Evolutionary conservation across 2,329 filamentous ascomycete species (phyloP), one percentile per base, ranked within the genome.

Genomic region (Aspergillus hortae): DNA sequence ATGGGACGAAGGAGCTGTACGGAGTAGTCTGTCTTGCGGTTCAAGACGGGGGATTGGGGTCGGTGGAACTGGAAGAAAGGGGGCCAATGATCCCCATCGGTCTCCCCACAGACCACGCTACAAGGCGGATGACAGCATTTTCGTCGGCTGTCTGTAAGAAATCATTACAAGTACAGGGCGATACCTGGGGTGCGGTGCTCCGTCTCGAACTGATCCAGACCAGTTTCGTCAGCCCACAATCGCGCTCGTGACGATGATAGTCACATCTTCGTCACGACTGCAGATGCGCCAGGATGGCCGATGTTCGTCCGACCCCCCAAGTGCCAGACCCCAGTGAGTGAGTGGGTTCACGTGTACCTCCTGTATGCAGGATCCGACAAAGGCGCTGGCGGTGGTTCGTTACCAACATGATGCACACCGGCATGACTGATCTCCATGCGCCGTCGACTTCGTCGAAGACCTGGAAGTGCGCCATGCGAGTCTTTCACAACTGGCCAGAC

Each of bases 21-120:
- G 33, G 33, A 12, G 35, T 38, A 38, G 35, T 30, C 27, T 30
- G 27, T 30, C 27, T 30, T 30, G 27, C 7, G 9, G 7, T 30
- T 7, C 27, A 30, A 30, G 27, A 11, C 27, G 10, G 27, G 25
- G 6, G 3, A 30, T 30, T 4, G 27, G 23, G 15, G 19, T 14
- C 36, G 25, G 47, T 49, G 47, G 47, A 49, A 27, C 47, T 36
- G 4, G 41, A 30, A 44, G 47, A 38, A 49, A 49, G 30, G 27
- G 47, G 41, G 46, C 35, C 21, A 48, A 27, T 42, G 19, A 23
- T 21, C 17, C 17, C 5, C 23, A 44, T 38, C 41, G 15, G 6
- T 42, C 40, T 42, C 17, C 17, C 40, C 40, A 19, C 40, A n/a
- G 15, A 15, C 15, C 14, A 38, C 35, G 35, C 40, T 42, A 38